These are phyloP conservation scores for Aurantiochytrium sp. DNA, from an alignment of 108 stramenopile species.

Conservation along the genomic window DNA sequence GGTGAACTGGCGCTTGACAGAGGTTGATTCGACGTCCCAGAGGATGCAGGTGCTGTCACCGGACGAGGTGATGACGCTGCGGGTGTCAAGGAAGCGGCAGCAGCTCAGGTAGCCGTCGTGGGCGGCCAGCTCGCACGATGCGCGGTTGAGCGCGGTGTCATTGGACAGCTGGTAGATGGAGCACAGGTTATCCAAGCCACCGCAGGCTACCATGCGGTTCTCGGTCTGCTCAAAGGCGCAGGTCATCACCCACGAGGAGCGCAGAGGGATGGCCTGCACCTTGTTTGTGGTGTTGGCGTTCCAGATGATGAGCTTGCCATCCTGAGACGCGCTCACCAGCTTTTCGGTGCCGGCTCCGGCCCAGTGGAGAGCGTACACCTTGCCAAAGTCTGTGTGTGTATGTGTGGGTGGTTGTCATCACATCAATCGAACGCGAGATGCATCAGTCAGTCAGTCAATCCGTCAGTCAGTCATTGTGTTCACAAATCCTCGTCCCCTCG, in stretches of 20 bases:
- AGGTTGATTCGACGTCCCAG: conserved; percentile 83
- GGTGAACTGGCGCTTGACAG: conserved; percentile 64
- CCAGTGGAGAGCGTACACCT: conserved; percentile 95
- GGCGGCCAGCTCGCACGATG: conserved; percentile 78
- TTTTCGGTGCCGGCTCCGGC: conserved; percentile 36
- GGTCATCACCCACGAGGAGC: conserved; percentile 96
- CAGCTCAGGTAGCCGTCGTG: conserved; percentile 96
- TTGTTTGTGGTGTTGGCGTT: conserved; percentile 47
- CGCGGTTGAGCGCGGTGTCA: conserved; percentile 51
- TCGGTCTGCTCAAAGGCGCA: conserved; percentile 91
- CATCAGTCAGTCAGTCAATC: too few relatives aligned
- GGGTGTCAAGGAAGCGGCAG: conserved; percentile 83
- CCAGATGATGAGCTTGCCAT: conserved; percentile 97
- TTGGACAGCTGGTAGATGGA: conserved; percentile 67
- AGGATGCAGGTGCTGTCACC: conserved; percentile 92
- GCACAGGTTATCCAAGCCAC: conserved; percentile 98
- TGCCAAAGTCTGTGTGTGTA: conserved; percentile 70
- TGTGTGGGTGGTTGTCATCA: neutral
- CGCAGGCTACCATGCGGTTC: conserved; percentile 85
- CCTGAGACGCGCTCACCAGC: conserved; percentile 50
- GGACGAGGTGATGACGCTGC: conserved; percentile 75
- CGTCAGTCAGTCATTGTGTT: too few relatives aligned
- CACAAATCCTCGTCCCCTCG: too few relatives aligned
- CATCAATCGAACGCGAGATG: too few relatives aligned
- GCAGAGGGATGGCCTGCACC: conserved; percentile 70